These are phyloP conservation scores for Tubosaeta brunneosetosa DNA, from an alignment of 768 basidiomycete genomes.

Conservation along the genomic window DNA sequence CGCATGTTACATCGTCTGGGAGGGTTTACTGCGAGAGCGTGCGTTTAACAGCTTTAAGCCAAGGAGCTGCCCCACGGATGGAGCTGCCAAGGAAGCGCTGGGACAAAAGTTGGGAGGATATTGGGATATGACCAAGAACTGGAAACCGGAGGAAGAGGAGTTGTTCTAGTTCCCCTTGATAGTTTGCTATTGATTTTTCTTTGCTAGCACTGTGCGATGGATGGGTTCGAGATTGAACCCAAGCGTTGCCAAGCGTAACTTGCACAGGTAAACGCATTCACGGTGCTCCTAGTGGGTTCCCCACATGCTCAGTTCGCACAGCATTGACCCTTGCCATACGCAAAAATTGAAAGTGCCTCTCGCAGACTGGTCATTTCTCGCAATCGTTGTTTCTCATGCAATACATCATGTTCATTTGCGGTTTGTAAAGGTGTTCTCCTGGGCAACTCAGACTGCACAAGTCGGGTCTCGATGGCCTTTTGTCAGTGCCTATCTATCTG, in stretches of 20 bases:
- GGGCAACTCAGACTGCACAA: background rate
- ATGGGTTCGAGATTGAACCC: background rate
- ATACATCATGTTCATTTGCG: no score
- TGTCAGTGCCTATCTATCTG: background rate
- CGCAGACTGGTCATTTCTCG: background rate
- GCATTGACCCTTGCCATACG: no score
- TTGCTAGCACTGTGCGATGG: background rate
- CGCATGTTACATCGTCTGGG: constrained; percentile 88
- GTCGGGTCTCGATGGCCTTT: background rate
- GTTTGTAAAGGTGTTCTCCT: no score
- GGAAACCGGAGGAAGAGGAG: constrained; percentile 79
- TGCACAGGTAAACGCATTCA: no score
- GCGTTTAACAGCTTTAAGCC: constrained; percentile 77
- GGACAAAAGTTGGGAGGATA: constrained; percentile 83
- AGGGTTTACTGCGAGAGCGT: constrained; percentile 81
- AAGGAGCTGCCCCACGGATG: constrained; percentile 78
- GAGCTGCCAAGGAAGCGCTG: constrained; percentile 78
- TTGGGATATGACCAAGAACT: constrained; percentile 95
- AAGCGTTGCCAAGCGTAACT: no score
- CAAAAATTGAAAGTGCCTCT: no score
- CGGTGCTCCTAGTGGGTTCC: no score
- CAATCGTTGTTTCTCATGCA: no score
- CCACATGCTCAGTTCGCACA: no score
- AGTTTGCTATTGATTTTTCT: background rate
- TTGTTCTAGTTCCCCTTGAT: constrained; percentile 39